Base-by-base conservation (phyloP, 2,329 filamentous ascomycete genomes). In the Penicillium hesseltinei region DNA sequence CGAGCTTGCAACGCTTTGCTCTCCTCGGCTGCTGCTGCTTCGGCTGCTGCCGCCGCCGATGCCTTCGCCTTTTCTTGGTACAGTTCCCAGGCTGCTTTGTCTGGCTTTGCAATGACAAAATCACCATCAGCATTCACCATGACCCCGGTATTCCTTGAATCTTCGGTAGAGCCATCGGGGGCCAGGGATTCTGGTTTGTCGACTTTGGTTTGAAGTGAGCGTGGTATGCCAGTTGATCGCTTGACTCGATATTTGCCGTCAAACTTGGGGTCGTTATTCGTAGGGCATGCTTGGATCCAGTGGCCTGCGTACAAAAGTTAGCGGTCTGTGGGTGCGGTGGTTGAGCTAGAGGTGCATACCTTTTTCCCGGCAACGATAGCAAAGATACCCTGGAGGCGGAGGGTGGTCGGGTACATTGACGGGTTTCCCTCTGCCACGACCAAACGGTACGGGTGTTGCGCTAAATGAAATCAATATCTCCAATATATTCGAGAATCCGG, bases 71-170 rank as follows among this genome's bases (percentile, higher is more conserved):
- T 96, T 73, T 92, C 92, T 78, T 97, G 92, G 78, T 93, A 97
- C 75, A 96, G 87, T 76, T 97, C 91, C 94, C 94, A 99, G 43
- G 93, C 89, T 65, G 89, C 92, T 78, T 94, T 93, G 77, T 99
- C 94, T 65, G 93, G 91, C 78, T 95, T 89, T 62, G 92, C 92
- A 80, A 97, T 90, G 69, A 99, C 94, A 80, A 94, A 97, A 75
- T 97, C 92, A 74, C 94, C 94, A 73, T 96, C 92, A 61, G 92
- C 91, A 76, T 97, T 97, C 66, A 97, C 89, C 93, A 97, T 97
- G 71, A 97, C 88, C 68, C 92, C 91, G 59, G 91, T 88, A 64
- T 91, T 86, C 75, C 95, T 92, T 57, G 84, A 77, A 70, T 92
- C 88, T 72, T 96, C 92, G 66, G 88, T 86, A 45, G 88, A 86